phyloP scores from a whole-genome alignment of 208 protist species.

The Entamoeba invadens region DNA sequence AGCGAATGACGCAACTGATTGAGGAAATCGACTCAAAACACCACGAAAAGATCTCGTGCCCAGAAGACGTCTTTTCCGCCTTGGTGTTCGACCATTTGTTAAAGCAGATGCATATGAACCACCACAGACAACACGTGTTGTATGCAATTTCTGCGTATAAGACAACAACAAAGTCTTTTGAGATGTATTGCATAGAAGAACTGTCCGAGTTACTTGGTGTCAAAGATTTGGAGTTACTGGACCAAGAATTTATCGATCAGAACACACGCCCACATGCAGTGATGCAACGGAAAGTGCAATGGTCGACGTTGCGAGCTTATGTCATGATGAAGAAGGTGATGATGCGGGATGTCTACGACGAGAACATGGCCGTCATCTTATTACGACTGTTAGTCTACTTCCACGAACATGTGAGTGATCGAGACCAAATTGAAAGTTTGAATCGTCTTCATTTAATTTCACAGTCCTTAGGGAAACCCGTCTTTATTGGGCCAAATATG shows the following conservation, averaged over 20 bases:
- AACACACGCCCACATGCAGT: background rate
- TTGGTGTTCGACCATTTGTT: background rate
- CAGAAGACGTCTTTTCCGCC: background rate
- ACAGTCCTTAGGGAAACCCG: background rate
- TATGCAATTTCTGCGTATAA: background rate
- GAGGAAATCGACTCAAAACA: background rate
- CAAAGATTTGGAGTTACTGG: background rate
- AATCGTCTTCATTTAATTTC: background rate
- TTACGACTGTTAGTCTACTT: background rate
- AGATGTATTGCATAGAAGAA: background rate
- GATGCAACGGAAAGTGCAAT: background rate
- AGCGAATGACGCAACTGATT: background rate
- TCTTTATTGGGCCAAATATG: background rate
- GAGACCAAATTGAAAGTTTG: background rate
- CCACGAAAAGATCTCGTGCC: background rate
- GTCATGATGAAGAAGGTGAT: background rate
- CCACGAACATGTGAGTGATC: background rate
- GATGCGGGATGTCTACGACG: background rate
- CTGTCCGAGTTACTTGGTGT: background rate
- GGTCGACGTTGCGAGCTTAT: background rate
- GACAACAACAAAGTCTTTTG: background rate
- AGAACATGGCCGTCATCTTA: background rate
- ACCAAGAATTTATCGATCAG: background rate
- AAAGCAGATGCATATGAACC: background rate
- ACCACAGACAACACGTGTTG: background rate